A percentile compares a stretch with the other conserved stretches of the same genome.
Evolutionary conservation across 306 rosid species (phyloP).

Genomic region (Castanea sativa): DNA sequence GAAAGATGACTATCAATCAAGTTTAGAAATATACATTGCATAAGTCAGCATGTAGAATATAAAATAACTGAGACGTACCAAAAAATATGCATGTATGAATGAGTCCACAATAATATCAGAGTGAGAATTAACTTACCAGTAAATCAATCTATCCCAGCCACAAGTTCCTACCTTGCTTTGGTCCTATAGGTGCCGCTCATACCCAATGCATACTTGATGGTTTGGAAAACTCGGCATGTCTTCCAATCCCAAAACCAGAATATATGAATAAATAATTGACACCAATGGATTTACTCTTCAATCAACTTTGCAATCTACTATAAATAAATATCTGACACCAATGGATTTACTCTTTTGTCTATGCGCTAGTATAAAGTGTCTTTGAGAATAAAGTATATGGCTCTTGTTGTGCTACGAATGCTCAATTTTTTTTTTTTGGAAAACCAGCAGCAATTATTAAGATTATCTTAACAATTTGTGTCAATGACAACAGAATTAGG

Average conservation of each 20-base stretch:
- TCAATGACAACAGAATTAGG: no score
- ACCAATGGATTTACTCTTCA: no score
- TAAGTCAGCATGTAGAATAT: neutral
- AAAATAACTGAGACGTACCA: neutral
- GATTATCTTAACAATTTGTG: no score
- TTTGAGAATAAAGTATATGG: no score
- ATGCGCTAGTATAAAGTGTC: no score
- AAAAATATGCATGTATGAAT: conserved; percentile 11
- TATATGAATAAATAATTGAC: neutral
- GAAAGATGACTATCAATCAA: neutral
- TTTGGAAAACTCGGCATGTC: conserved; percentile 91
- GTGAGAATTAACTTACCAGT: conserved; percentile 62
- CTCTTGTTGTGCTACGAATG: no score
- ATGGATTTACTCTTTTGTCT: no score
- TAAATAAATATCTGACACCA: no score
- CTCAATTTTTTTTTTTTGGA: no score
- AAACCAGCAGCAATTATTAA: no score
- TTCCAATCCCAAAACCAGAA: conserved; percentile 99
- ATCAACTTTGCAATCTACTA: no score
- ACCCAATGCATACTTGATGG: conserved; percentile 86
- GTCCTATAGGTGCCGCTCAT: conserved; percentile 86
- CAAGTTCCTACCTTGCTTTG: conserved; percentile 97
- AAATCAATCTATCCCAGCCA: conserved; percentile 97
- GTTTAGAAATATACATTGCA: neutral
- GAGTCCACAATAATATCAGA: neutral